Percentiles rank a stretch among this genome's conserved stretches.
phyloP scores from a whole-genome alignment of 225 moss, liverwort and hornwort species.

The Pleurozium schreberi region DNA sequence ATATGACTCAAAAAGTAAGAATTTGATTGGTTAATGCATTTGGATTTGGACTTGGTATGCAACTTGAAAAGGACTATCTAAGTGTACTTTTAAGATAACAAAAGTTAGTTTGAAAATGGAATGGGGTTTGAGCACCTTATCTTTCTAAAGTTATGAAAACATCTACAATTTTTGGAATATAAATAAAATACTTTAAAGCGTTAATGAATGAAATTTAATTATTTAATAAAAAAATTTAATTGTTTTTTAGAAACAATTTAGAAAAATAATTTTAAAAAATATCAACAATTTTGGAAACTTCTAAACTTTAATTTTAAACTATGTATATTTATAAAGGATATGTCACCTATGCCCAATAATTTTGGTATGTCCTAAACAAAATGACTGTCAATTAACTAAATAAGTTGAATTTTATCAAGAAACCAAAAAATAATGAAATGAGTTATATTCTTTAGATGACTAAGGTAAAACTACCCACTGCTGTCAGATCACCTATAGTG shows the following conservation, averaged over 20 bases:
- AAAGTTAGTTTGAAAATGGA: neutral
- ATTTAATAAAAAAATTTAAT: neutral
- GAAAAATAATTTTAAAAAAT: neutral
- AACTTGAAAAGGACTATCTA: accelerated
- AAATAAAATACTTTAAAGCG: too few relatives aligned
- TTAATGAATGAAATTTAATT: neutral
- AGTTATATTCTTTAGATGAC: neutral
- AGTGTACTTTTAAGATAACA: neutral
- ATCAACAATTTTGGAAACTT: neutral
- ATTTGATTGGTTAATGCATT: neutral
- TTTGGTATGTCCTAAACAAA: accelerated
- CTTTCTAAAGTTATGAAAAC: neutral
- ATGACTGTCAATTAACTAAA: too few relatives aligned
- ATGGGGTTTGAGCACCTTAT: too few relatives aligned
- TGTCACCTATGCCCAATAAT: neutral
- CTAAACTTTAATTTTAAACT: neutral
- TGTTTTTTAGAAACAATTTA: accelerated
- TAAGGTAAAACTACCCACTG: too few relatives aligned
- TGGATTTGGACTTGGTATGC: accelerated
- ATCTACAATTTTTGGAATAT: neutral
- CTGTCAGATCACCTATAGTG: too few relatives aligned
- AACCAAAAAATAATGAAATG: neutral
- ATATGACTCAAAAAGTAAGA: neutral
- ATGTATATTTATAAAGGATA: neutral
- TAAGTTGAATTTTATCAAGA: neutral